Conservation (phyloP, 257 asterid genomes). For the Forsythia suspensa region DNA sequence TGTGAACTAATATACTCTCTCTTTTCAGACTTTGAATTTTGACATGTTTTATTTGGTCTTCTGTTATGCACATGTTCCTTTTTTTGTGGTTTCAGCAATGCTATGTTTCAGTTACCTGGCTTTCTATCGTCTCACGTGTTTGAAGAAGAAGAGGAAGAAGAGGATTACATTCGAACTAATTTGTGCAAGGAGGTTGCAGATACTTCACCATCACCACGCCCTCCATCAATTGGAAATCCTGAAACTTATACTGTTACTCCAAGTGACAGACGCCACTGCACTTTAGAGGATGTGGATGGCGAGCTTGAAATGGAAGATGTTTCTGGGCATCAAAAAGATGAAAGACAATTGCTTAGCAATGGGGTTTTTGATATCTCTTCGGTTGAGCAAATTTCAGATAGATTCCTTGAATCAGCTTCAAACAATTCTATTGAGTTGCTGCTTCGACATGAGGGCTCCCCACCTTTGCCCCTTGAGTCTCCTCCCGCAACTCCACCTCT, state of each 20-base stretch:
- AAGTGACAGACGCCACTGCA: conserved; percentile 74
- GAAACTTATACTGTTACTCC: conserved; percentile 62
- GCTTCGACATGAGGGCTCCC: conserved; percentile 79
- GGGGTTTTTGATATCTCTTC: conserved; percentile 27
- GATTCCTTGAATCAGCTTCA: conserved; percentile 37
- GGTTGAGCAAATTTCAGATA: conserved; percentile 29
- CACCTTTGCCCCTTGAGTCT: conserved; percentile 79
- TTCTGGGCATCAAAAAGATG: conserved; percentile 74
- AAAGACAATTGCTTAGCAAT: conserved; percentile 34
- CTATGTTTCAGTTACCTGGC: conserved; percentile 67
- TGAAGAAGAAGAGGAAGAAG: conserved; percentile 56
- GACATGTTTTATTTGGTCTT: conserved; percentile 17
- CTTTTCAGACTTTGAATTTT: conserved; percentile 1
- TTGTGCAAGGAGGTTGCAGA: conserved; percentile 40
- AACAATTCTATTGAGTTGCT: conserved; percentile 36
- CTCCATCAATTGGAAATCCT: conserved; percentile 49
- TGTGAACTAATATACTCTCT: neutral
- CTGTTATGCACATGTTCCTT: conserved; percentile 11
- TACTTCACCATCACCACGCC: conserved; percentile 44
- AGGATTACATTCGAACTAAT: conserved; percentile 40
- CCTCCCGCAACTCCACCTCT: conserved; percentile 88
- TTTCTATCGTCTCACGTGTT: conserved; percentile 40
- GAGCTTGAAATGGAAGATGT: conserved; percentile 99
- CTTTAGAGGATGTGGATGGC: conserved; percentile 91
- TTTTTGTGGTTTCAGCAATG: conserved; percentile 51